Conservation (phyloP, 2,329 filamentous ascomycete species). For the Coleophoma cylindrospora region DNA sequence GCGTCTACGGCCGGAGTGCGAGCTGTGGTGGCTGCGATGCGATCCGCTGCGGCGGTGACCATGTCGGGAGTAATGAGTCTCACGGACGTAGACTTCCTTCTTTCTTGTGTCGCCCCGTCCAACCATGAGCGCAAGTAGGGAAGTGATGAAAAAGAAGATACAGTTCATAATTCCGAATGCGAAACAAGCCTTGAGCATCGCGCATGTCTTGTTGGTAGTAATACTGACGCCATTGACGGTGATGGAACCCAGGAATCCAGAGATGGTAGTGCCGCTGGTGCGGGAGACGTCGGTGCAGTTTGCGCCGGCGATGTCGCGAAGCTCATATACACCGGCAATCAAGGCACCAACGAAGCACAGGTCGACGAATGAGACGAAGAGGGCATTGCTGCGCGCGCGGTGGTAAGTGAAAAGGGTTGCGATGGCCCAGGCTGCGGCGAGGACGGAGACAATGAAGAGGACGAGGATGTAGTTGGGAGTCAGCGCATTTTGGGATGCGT, state of each 20-base stretch:
- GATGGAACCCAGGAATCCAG: slow-evolving; percentile 56
- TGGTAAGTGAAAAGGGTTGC: slow-evolving; percentile 64
- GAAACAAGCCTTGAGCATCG: slow-evolving; percentile 88
- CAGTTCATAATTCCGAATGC: slow-evolving; percentile 87
- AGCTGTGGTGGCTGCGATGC: slow-evolving; percentile 23
- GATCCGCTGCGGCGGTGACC: slow-evolving; percentile 22
- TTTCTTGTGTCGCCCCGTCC: slow-evolving; percentile 8
- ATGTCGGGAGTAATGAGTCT: slow-evolving; percentile 22
- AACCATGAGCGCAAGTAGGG: slow-evolving; percentile 56
- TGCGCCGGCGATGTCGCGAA: slow-evolving; percentile 53
- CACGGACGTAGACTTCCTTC: slow-evolving; percentile 19
- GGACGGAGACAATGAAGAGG: slow-evolving; percentile 62
- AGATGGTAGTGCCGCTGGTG: slow-evolving; percentile 40
- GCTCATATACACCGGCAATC: slow-evolving; percentile 56
- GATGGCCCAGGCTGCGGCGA: slow-evolving; percentile 59
- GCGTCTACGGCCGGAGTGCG: slow-evolving; percentile 19
- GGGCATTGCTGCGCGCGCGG: slow-evolving; percentile 54
- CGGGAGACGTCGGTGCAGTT: slow-evolving; percentile 61
- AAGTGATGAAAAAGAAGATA: slow-evolving; percentile 75
- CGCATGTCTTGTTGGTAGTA: slow-evolving; percentile 69
- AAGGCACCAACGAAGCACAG: slow-evolving; percentile 58
- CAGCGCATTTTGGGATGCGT: slow-evolving; percentile 48
- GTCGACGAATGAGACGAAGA: slow-evolving; percentile 56
- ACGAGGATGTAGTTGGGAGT: slow-evolving; percentile 60
- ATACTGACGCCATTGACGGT: slow-evolving; percentile 45